Percentiles rank a stretch among this genome's conserved stretches.
Evolutionary conservation across 768 basidiomycete species (phyloP).

Genomic region (Hygrocybe coccinea): DNA sequence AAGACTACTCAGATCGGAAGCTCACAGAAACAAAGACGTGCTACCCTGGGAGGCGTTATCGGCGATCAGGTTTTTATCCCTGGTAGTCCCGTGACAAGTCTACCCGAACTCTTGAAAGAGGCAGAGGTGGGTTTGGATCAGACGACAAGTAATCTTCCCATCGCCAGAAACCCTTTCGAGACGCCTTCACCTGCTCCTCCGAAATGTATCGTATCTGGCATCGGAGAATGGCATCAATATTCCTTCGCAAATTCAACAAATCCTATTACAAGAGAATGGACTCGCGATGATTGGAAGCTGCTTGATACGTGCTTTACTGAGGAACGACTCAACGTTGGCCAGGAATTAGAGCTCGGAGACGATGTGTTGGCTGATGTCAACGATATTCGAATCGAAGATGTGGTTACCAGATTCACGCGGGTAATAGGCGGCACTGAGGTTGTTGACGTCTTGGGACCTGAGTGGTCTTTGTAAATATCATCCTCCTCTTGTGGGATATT

Average conservation of each 20-base stretch:
- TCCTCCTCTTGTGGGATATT: not conserved
- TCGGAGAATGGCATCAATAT: not conserved
- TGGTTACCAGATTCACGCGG: conserved; percentile 55
- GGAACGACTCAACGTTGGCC: conserved; percentile 51
- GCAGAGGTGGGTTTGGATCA: conserved; percentile 49
- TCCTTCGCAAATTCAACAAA: not conserved
- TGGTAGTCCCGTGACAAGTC: conserved; percentile 48
- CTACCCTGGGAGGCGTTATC: conserved; percentile 39
- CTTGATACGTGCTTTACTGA: conserved; percentile 78
- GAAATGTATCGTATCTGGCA: not conserved
- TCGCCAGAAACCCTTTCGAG: conserved; percentile 19
- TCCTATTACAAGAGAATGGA: conserved; percentile 40
- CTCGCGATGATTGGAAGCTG: conserved; percentile 72
- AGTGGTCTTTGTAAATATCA: conserved; percentile 54
- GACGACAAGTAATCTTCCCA: not conserved
- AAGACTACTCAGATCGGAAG: conserved; percentile 18
- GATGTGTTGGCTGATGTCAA: conserved; percentile 49
- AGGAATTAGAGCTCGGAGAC: conserved; percentile 19
- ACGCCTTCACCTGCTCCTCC: conserved; percentile 20
- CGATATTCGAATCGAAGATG: conserved; percentile 47
- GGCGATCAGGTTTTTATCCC: conserved; percentile 52
- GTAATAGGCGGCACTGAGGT: conserved; percentile 44
- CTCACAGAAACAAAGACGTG: conserved; percentile 16
- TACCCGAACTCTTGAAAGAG: conserved; percentile 53
- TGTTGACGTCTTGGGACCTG: conserved; percentile 38